Base-by-base conservation (phyloP, 2,329 filamentous ascomycete species). In the Fusarium udum region DNA sequence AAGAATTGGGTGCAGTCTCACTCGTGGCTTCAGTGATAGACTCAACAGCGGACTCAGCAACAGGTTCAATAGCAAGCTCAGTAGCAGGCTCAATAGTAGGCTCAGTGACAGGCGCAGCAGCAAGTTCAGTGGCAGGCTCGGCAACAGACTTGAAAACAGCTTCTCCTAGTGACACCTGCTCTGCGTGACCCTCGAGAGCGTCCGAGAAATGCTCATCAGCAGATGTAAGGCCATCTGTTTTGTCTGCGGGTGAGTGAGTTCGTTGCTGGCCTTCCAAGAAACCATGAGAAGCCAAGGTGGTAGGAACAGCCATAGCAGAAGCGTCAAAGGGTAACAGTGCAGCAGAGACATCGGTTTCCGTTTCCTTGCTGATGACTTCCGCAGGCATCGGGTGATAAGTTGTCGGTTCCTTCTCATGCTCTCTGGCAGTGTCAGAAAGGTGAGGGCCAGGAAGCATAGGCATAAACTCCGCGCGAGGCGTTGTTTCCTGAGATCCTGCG, bases 401-500 rank as follows among this genome's bases (percentile, higher is more conserved):
- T 18, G 52, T 40, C 24, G 48, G 32, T 37, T 46, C 49, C 37
- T 63, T 48, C 31, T 55, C 46, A 26, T 51, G 53, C 24, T 62
- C 61, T 14, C 69, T 46, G 31, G 45, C 26, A 26, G 36, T 18
- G 20, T 68, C 63, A 15, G 40, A 43, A 8, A 42, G 31, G 36
- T 40, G 18, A n/a, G 68, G 46, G 31, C 46, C 58, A 13, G 78
- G 79, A 18, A 82, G 71, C 46, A 78, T 77, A 15, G 79, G 80
- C 63, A 69, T 78, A n/a, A 72, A 64, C 24, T 85, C 86, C 9
- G 91, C 91, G 69, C 90, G 93, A 3, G 93, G 92, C 3, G 92
- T 95, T 2, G 88, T 87, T 77, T 93, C 89, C 72, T 90, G 85
- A 11, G 91, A 93, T 49, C 86, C 91, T 14, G 90, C 82, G 34